Evolutionary conservation across 2,329 filamentous ascomycete genomes (phyloP).

Genomic region (Stromatinia cepivora): DNA sequence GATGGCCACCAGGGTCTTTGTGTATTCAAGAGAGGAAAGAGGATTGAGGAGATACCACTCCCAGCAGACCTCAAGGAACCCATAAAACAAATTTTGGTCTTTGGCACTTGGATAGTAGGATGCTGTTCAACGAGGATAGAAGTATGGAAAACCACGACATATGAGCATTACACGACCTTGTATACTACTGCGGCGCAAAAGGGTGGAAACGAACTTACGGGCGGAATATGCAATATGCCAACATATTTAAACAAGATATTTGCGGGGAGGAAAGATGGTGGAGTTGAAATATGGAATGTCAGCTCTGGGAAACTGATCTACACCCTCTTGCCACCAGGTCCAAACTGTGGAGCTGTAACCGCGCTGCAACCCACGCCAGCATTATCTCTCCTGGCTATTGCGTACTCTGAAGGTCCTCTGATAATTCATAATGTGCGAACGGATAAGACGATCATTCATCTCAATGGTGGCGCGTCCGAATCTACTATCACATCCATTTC

Average conservation of each 20-base stretch:
- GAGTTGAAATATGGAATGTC: conserved; percentile 96
- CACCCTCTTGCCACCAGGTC: conserved; percentile 75
- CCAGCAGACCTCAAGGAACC: conserved; percentile 67
- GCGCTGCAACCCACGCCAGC: conserved; percentile 82
- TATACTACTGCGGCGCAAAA: conserved; percentile 55
- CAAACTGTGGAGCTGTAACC: conserved; percentile 77
- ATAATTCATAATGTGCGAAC: conserved; percentile 78
- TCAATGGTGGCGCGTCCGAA: conserved; percentile 66
- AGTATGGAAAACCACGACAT: conserved; percentile 80
- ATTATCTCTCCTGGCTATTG: conserved; percentile 81
- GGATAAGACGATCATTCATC: conserved; percentile 69
- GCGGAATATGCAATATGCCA: conserved; percentile 81
- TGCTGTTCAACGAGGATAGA: conserved; percentile 75
- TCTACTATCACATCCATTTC: conserved; percentile 77
- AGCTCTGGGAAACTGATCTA: conserved; percentile 90
- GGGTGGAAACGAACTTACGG: conserved; percentile 69
- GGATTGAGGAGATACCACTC: conserved; percentile 70
- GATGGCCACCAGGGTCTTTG: conserved; percentile 69
- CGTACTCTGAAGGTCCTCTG: conserved; percentile 77
- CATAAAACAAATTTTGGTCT: conserved; percentile 74
- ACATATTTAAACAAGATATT: conserved; percentile 97
- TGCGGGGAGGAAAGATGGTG: conserved; percentile 81
- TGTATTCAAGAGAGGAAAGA: conserved; percentile 90
- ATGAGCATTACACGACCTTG: conserved; percentile 90
- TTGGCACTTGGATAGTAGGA: conserved; percentile 89